These are phyloP conservation scores for Penicillium lividum DNA, from an alignment of 495 filamentous ascomycete species.

Conservation along the genomic window DNA sequence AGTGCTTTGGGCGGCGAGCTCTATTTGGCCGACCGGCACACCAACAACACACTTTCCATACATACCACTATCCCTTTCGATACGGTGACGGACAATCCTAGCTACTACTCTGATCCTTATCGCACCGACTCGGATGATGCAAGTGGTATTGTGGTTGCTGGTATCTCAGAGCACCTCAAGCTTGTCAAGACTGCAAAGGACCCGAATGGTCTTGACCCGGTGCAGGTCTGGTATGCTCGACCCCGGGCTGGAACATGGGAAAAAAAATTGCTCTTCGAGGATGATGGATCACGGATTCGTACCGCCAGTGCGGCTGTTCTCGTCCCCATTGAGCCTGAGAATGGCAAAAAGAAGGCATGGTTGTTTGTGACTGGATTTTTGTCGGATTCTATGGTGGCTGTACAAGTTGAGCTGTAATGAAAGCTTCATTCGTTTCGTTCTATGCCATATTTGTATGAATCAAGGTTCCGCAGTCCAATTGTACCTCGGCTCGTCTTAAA, in stretches of 20 bases:
- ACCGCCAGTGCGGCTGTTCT: constrained; percentile 54
- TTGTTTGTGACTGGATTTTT: constrained; percentile 60
- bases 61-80: constrained; percentile 43
- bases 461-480: background rate
- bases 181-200: constrained; percentile 34
- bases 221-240: constrained; percentile 51
- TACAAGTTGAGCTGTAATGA: constrained; percentile 52
- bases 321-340: constrained; percentile 48
- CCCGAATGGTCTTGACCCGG: constrained; percentile 40
- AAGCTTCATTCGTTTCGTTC: background rate
- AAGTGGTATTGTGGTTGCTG: constrained; percentile 57
- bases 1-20: constrained; percentile 40
- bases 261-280: constrained; percentile 54
- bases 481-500: background rate
- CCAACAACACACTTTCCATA: constrained; percentile 41
- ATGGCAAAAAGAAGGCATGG: constrained; percentile 50
- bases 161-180: constrained; percentile 43
- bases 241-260: constrained; percentile 37
- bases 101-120: constrained; percentile 53
- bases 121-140: constrained; percentile 38
- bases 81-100: constrained; percentile 57
- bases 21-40: constrained; percentile 26
- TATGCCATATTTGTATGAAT: background rate
- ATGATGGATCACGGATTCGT: constrained; percentile 55
- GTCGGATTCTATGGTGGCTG: constrained; percentile 53